A percentile compares a stretch with the other conserved stretches of the same genome.
Conservation (phyloP, 108 stramenopile species). For the Halocafeteria seosinensis region DNA sequence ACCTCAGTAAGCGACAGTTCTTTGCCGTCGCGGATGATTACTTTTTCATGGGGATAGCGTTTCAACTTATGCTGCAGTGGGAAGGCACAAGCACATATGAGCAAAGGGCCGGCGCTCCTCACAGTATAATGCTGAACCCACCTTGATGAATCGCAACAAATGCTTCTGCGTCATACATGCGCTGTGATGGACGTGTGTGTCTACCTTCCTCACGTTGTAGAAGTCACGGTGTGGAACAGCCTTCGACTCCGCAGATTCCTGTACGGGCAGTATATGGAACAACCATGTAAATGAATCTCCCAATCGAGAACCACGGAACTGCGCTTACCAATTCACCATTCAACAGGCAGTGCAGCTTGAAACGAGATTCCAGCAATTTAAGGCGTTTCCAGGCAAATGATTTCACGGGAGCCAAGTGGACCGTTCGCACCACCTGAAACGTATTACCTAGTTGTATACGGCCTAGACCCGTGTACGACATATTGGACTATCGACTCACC, state of each 20-base stretch:
- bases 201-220: slow-evolving; percentile 90
- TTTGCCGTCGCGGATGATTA: slow-evolving; percentile 28
- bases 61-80: slow-evolving; percentile 77
- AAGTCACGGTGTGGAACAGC: slow-evolving; percentile 62
- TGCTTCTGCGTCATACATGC: slow-evolving; percentile 93
- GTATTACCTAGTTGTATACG: no score
- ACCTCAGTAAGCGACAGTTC: slow-evolving; percentile 40
- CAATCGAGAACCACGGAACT: no score
- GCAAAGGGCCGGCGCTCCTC: no score
- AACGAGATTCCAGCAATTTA: slow-evolving; percentile 33
- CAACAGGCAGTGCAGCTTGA: slow-evolving; percentile 36
- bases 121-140: no score
- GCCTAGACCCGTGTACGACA: no score
- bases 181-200: slow-evolving; percentile 93
- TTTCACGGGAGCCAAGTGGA: slow-evolving; percentile 13
- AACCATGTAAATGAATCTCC: no score
- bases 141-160: slow-evolving; percentile 91
- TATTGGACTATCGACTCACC: no score
- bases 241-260: slow-evolving; percentile 25
- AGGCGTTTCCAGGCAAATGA: slow-evolving; percentile 14
- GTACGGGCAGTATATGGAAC: no score
- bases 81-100: no score
- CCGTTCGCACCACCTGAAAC: neutral
- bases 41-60: slow-evolving; percentile 40
- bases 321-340: no score